Evolutionary conservation across 441 rosid genomes (phyloP).

Genomic region (Isatis lusitanica): DNA sequence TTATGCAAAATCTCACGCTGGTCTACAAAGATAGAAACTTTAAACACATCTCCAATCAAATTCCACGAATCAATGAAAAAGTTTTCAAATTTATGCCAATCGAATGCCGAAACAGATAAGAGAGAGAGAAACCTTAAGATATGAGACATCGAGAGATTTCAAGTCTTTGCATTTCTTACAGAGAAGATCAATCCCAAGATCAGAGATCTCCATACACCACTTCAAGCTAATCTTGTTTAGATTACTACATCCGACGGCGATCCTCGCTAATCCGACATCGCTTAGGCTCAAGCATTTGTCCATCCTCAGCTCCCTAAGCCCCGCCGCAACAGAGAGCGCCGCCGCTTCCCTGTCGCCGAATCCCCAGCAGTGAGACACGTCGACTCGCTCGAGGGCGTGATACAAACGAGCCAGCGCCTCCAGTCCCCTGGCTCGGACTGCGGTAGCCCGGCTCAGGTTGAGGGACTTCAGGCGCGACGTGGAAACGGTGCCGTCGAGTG

Average conservation of each 20-base stretch:
- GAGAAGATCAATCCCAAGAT: conserved; percentile 79
- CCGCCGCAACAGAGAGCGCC: conserved; percentile 55
- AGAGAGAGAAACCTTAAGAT: conserved; percentile 59
- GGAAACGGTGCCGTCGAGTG: conserved; percentile 32
- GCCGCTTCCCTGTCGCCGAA: conserved; percentile 87
- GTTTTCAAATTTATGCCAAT: neutral
- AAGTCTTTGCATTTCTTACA: conserved; percentile 67
- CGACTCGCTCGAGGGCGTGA: conserved; percentile 55
- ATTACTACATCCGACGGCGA: conserved; percentile 65
- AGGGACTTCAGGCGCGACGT: conserved; percentile 44
- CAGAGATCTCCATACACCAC: conserved; percentile 92
- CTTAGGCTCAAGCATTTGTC: conserved; percentile 72
- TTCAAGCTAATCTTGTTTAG: conserved; percentile 77
- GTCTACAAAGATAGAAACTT: conserved; percentile 10
- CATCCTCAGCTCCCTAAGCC: conserved; percentile 68
- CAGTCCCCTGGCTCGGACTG: conserved; percentile 56
- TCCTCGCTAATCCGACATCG: conserved; percentile 88
- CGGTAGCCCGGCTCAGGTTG: conserved; percentile 62
- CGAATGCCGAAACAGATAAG: neutral
- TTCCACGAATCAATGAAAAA: neutral
- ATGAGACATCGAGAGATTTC: conserved; percentile 73
- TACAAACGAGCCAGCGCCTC: conserved; percentile 60
- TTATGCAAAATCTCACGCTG: neutral
- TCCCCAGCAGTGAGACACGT: conserved; percentile 70
- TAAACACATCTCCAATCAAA: neutral